Conservation (phyloP, 2,329 filamentous ascomycete genomes). For the Alternaria triticimaculans region DNA sequence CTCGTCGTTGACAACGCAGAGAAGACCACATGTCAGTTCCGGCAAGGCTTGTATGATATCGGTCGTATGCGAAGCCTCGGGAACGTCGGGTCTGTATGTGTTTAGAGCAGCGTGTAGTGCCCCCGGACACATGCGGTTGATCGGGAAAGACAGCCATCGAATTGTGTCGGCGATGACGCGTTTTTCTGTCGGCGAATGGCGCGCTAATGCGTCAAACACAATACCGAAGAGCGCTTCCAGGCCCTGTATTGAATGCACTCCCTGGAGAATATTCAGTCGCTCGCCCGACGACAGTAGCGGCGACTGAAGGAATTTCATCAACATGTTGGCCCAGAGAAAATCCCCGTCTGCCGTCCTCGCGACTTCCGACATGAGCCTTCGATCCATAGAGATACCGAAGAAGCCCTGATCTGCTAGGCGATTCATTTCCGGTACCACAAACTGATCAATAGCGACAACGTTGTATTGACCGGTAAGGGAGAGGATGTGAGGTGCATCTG, state of each 20-base stretch:
- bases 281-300: slow-evolving; percentile 35
- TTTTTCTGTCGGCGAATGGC: slow-evolving; percentile 26
- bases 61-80: background rate
- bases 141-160: slow-evolving; percentile 34
- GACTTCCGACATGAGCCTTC: slow-evolving; percentile 23
- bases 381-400: slow-evolving; percentile 38
- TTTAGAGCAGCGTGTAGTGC: slow-evolving; percentile 31
- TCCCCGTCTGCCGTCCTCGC: slow-evolving; percentile 28
- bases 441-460: slow-evolving; percentile 23
- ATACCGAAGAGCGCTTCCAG: slow-evolving; percentile 29
- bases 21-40: slow-evolving; percentile 33
- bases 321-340: slow-evolving; percentile 38
- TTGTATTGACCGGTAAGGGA: slow-evolving; percentile 26
- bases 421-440: slow-evolving; percentile 26
- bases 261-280: slow-evolving; percentile 24
- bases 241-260: slow-evolving; percentile 23
- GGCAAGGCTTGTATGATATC: slow-evolving; percentile 26
- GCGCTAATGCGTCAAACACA: slow-evolving; percentile 29
- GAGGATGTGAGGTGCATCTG: slow-evolving; percentile 33
- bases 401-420: slow-evolving; percentile 38
- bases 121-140: slow-evolving; percentile 26
- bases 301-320: slow-evolving; percentile 34
- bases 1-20: slow-evolving; percentile 25
- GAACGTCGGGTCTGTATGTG: slow-evolving; percentile 5
- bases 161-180: slow-evolving; percentile 30